phyloP scores from a whole-genome alignment of 768 basidiomycete species.

The Hysterangium stoloniferum region DNA sequence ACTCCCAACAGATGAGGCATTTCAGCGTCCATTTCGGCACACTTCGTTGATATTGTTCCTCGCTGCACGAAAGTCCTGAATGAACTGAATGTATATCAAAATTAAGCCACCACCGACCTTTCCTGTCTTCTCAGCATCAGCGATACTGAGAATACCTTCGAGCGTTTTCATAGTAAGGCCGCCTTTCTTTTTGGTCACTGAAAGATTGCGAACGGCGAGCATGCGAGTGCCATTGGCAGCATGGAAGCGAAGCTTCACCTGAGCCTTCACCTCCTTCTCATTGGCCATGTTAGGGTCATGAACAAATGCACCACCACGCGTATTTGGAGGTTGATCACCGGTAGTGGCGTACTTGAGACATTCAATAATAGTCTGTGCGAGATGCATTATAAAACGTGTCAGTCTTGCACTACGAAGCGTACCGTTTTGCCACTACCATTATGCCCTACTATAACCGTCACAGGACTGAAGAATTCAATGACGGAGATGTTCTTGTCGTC shows the following conservation, averaged over 20 bases:
- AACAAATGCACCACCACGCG: constrained; percentile 95
- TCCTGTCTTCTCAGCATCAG: constrained; percentile 59
- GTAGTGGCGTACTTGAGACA: constrained; percentile 99
- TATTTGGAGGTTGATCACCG: constrained; percentile 95
- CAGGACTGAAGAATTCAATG: constrained; percentile 95
- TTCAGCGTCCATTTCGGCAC: constrained; percentile 92
- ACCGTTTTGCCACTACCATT: constrained; percentile 97
- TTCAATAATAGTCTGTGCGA: constrained; percentile 80
- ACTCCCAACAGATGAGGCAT: constrained; percentile 92
- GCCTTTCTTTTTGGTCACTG: constrained; percentile 90
- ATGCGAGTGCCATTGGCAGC: constrained; percentile 87
- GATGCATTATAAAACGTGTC: neutral
- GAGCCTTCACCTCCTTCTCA: constrained; percentile 98
- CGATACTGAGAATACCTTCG: constrained; percentile 79
- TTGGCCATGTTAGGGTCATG: constrained; percentile 99
- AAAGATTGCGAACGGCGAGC: constrained; percentile 84
- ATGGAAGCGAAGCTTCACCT: constrained; percentile 89
- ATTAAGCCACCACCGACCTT: constrained; percentile 48
- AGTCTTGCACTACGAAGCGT: constrained; percentile 12
- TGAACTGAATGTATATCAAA: neutral
- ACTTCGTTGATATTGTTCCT: constrained; percentile 90
- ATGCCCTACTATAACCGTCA: constrained; percentile 97
- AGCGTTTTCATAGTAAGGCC: constrained; percentile 96
- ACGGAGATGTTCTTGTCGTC: constrained; percentile 91
- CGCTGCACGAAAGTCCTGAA: constrained; percentile 39